Evolutionary conservation across 495 filamentous ascomycete species (phyloP), one percentile per base, ranked within the genome.

Genomic region (Penicillium tannophilum): DNA sequence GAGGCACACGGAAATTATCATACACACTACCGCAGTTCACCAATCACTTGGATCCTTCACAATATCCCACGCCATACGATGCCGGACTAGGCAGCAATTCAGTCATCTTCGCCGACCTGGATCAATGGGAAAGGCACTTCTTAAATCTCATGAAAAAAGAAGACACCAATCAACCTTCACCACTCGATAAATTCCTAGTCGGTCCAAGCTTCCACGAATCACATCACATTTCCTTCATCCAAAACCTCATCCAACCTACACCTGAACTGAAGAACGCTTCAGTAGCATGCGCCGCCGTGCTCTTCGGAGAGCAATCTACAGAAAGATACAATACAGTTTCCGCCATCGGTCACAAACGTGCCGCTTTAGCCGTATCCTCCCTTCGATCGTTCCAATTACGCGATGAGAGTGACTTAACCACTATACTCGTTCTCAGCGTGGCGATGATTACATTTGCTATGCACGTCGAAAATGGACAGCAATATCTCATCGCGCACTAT

Each of bases 361-460:
- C 61, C 2, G 64, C 64, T 11, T 20, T 58, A 4, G 64, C 58
- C 5, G 35, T 66, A 24, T 66, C 60, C 16, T 56, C 51, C n/a
- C 52, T 66, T 14, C 60, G 61, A 4, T 61, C 55, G 4, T 61
- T 59, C 20, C 11, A 42, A n/a, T 54, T 61, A 23, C 45, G 36
- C 1, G 39, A 52, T 6, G 46, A 58, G 23, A 42, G 55, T 11
- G 61, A 66, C 14, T n/a, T 66, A 4, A 43, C 44, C 6, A 64
- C 55, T 1, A 52, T 58, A 9, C 23, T 66, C 1, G 23, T 63
- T 16, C 52, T 66, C 16, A 61, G 58, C 16, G 58, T 66, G 23
- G 41, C 64, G 11, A 55, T 66, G 61, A 31, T 61, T 4, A 66
- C 61, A 23, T 63, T 66, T 49, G 64, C 64, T 16, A 63, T 66